phyloP scores from a whole-genome alignment of 1,139 yeast species.

The Blastobotrys raffinosifermentans region DNA sequence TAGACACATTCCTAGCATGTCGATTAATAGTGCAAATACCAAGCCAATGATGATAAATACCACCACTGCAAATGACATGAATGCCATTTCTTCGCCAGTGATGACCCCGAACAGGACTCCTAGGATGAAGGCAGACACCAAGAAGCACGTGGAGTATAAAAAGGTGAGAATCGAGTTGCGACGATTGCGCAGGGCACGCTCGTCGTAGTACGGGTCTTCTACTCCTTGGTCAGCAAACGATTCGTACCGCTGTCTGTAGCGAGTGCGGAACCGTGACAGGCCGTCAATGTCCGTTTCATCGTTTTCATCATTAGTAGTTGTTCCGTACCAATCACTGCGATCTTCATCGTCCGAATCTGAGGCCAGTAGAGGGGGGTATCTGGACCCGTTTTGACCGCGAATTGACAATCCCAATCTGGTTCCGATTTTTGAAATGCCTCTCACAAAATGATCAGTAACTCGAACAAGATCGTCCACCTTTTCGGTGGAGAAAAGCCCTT shows the following conservation, averaged over 20 bases:
- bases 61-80: constrained; percentile 22
- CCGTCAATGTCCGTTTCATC: constrained; percentile 15
- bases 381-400: too few relatives aligned
- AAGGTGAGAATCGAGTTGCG: constrained; percentile 46
- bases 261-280: not conserved
- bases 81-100: constrained; percentile 32
- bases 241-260: constrained; percentile 19
- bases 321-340: constrained; percentile 13
- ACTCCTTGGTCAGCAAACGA: constrained; percentile 23
- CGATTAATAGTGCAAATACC: constrained; percentile 34
- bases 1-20: constrained; percentile 37
- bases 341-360: constrained; percentile 12
- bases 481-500: constrained; percentile 31
- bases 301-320: constrained; percentile 15
- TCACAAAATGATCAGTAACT: constrained; percentile 21
- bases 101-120: constrained; percentile 45
- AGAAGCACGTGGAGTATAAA: constrained; percentile 39
- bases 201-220: too few relatives aligned
- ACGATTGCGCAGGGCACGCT: too few relatives aligned
- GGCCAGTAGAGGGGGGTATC: too few relatives aligned
- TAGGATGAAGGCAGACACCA: constrained; percentile 42
- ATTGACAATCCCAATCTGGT: constrained; percentile 5
- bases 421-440: constrained; percentile 13
- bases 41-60: constrained; percentile 29
- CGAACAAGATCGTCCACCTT: constrained; percentile 32